Conservation (phyloP, 192 early-diverging fungal genomes). For the Coemansia pectinata region DNA sequence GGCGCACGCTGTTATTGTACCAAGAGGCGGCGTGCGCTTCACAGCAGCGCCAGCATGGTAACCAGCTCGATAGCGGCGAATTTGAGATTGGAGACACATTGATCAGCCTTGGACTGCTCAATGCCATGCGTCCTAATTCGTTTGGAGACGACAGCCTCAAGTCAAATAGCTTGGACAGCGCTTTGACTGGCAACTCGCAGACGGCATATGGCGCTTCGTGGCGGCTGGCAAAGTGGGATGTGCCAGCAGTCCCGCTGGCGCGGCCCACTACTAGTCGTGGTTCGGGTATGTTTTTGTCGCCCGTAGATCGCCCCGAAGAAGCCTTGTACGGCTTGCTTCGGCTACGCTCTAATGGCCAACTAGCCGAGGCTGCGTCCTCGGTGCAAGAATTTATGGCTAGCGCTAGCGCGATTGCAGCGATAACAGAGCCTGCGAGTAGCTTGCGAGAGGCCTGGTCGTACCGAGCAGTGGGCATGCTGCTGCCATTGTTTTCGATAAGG, state of each 20-base stretch:
- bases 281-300: slow-evolving; percentile 3
- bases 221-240: slow-evolving; percentile 49
- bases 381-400: slow-evolving; percentile 31
- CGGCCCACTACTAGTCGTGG: neutral
- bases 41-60: neutral
- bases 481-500: slow-evolving; percentile 29
- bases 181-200: slow-evolving; percentile 2
- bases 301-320: slow-evolving; percentile 21
- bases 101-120: slow-evolving; percentile 41
- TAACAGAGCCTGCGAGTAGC: slow-evolving; percentile 16
- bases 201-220: slow-evolving; percentile 45
- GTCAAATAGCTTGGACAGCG: neutral
- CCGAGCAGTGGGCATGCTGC: slow-evolving; percentile 29
- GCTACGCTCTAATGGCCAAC: slow-evolving; percentile 25
- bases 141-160: neutral
- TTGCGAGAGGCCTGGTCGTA: slow-evolving; percentile 29
- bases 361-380: slow-evolving; percentile 7
- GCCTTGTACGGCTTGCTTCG: slow-evolving; percentile 41
- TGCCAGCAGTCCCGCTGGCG: slow-evolving; percentile 27
- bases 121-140: slow-evolving; percentile 21
- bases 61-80: neutral
- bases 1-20: slow-evolving; percentile 46
- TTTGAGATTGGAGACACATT: slow-evolving; percentile 43
- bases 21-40: slow-evolving; percentile 31
- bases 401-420: slow-evolving; percentile 13